These are phyloP conservation scores for Beta lomatogona DNA, from an alignment of 179 eudicot genomes.

Conservation along the genomic window DNA sequence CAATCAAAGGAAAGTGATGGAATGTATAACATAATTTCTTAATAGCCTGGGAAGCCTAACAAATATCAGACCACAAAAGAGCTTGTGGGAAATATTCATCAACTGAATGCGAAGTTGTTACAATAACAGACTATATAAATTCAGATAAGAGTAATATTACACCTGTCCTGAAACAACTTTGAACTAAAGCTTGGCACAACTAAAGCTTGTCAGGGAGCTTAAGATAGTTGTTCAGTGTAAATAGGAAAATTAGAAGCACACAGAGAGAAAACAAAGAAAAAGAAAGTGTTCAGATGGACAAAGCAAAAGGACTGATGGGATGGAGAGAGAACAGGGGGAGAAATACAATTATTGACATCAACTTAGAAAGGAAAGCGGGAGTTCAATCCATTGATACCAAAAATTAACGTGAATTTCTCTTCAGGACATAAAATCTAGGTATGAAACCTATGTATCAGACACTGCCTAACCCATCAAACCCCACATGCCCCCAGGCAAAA, in stretches of 20 bases:
- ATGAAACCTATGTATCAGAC: not conserved
- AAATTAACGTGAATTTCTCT: not conserved
- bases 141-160: not conserved
- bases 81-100: conserved; percentile 9
- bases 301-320: not conserved
- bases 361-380: not conserved
- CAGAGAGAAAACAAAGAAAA: not conserved
- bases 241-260: not conserved
- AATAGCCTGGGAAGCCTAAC: not conserved
- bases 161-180: not conserved
- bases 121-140: not conserved
- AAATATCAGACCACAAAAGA: not conserved
- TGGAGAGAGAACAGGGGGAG: not conserved
- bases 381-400: not conserved
- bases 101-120: not conserved
- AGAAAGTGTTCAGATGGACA: not conserved
- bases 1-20: too few species aligned
- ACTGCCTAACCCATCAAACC: not conserved
- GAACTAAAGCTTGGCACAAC: not conserved
- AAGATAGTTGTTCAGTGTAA: not conserved
- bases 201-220: too few species aligned
- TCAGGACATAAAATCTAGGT: not conserved
- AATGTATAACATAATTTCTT: not conserved
- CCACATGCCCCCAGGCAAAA: not conserved
- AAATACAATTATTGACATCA: not conserved